Percentiles rank a stretch among this genome's conserved stretches.
Conservation (phyloP, 2,329 filamentous ascomycete genomes). For the Cladobotryum protrusum region DNA sequence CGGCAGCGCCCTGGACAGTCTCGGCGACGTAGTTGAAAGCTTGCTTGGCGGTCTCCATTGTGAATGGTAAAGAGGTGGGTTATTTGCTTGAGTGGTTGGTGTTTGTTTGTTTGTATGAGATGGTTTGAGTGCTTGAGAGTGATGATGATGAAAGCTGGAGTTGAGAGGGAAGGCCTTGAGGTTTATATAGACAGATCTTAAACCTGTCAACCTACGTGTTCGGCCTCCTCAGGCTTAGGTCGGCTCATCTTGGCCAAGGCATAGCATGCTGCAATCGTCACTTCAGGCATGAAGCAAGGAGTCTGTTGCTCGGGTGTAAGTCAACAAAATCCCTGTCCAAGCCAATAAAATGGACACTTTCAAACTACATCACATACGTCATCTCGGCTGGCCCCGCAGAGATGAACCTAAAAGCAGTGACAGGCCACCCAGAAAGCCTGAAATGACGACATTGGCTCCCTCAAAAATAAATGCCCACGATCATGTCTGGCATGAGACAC, state of each 20-base stretch:
- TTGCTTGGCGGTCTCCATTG: conserved; percentile 52
- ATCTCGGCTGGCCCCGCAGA: not conserved
- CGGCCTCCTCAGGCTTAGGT: too few species aligned
- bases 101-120: conserved; percentile 15
- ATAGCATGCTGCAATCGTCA: not conserved
- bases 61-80: conserved; percentile 19
- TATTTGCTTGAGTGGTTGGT: conserved; percentile 13
- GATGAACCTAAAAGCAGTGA: not conserved
- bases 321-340: not conserved
- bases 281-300: not conserved
- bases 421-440: not conserved
- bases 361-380: not conserved
- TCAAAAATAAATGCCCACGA: not conserved
- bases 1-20: conserved; percentile 51
- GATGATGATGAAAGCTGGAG: not conserved
- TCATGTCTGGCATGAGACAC: too few species aligned
- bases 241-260: not conserved
- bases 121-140: not conserved
- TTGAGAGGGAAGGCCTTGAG: not conserved
- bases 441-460: not conserved
- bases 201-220: not conserved
- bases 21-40: conserved; percentile 65
- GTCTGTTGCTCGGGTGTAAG: not conserved
- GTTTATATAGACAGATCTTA: conserved; percentile 13
- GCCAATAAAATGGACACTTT: not conserved